These are phyloP conservation scores for Suillus paluster DNA, from an alignment of 768 basidiomycete genomes.

Conservation along the genomic window DNA sequence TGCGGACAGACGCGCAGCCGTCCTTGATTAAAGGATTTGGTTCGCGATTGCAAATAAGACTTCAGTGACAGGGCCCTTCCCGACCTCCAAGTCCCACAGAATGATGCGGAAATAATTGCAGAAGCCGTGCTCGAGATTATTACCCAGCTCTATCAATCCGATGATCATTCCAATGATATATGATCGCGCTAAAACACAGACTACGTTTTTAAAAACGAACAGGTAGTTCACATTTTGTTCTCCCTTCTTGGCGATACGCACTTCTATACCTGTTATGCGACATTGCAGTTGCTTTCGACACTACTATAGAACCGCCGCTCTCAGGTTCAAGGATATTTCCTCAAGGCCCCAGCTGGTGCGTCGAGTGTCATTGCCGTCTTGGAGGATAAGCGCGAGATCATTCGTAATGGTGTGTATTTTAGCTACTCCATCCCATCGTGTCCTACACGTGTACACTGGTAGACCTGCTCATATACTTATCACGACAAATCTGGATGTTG, in stretches of 20 bases:
- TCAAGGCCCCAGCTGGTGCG: constrained; percentile 81
- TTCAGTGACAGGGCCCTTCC: constrained; percentile 79
- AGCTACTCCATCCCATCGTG: neutral
- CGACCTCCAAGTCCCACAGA: constrained; percentile 79
- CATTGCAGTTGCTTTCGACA: constrained; percentile 79
- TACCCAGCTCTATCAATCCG: constrained; percentile 80
- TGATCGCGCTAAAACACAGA: constrained; percentile 90
- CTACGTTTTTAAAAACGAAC: constrained; percentile 70
- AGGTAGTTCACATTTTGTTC: constrained; percentile 76
- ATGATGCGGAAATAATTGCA: constrained; percentile 88
- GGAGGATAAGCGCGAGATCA: constrained; percentile 88
- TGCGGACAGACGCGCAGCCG: constrained; percentile 90
- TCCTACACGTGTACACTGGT: constrained; percentile 6
- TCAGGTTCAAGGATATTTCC: constrained; percentile 87
- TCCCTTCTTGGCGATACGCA: constrained; percentile 71
- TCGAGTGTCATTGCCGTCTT: constrained; percentile 73
- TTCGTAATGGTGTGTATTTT: constrained; percentile 73
- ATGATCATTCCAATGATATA: constrained; percentile 58
- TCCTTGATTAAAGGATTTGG: constrained; percentile 93
- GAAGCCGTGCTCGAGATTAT: constrained; percentile 93
- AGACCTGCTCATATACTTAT: constrained; percentile 11
- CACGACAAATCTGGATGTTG: neutral
- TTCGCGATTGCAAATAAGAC: constrained; percentile 89
- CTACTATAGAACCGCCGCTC: constrained; percentile 84
- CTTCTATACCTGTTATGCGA: constrained; percentile 86